These are phyloP conservation scores for Salix dunnii DNA, from an alignment of 345 rosid genomes.

Conservation along the genomic window DNA sequence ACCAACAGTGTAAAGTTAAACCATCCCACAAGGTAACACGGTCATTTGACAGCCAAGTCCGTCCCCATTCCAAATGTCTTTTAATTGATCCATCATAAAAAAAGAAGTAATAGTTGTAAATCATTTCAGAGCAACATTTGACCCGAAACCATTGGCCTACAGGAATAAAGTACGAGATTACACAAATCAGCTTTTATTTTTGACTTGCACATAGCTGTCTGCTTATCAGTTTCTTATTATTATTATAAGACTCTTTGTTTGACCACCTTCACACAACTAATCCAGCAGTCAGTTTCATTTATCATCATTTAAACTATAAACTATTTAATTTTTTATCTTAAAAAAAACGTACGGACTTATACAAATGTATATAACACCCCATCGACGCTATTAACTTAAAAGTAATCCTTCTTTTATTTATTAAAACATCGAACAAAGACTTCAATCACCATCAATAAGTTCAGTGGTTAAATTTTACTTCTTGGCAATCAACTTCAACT, in stretches of 20 bases:
- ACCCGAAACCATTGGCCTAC: not conserved
- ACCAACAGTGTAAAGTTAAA: not conserved
- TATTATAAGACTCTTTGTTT: not conserved
- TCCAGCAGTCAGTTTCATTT: not conserved
- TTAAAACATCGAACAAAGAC: not conserved
- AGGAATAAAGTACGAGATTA: not conserved
- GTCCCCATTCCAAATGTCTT: not conserved
- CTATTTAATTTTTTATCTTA: not conserved
- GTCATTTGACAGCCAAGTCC: not conserved
- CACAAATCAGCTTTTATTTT: not conserved
- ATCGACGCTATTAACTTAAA: not conserved
- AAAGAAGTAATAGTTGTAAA: not conserved
- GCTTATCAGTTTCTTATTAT: not conserved
- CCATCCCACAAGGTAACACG: not conserved
- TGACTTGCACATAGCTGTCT: not conserved
- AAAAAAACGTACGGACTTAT: not conserved
- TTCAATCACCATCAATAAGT: not conserved
- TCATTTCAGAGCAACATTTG: not conserved
- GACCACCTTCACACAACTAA: not conserved
- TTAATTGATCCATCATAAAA: not conserved
- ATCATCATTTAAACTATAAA: not conserved
- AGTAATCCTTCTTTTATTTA: not conserved
- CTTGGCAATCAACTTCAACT: not conserved
- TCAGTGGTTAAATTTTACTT: not conserved
- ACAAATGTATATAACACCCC: not conserved